Evolutionary conservation across 495 filamentous ascomycete species (phyloP), one percentile per base, ranked within the genome.

Genomic region (Penicillium bialowiezense): DNA sequence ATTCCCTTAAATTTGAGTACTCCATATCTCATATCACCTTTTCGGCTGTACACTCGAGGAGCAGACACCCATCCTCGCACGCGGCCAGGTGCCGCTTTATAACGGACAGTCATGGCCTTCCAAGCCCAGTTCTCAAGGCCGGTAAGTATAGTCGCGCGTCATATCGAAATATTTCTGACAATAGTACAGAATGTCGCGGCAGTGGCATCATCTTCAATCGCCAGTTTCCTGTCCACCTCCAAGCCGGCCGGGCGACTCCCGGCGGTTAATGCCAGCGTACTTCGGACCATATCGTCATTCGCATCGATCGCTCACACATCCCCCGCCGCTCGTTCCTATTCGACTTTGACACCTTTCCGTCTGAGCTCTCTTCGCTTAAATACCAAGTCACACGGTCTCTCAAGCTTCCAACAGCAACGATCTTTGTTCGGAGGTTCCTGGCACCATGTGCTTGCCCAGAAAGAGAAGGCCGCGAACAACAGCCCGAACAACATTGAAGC

Each of bases 401-500:
- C 62, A 1, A 62, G 51, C 29, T 12, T 62, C 6, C 63, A 72
- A 18, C 69, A 74, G 41, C 71, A 75, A 49, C 72, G 80, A 17
- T 71, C 79, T 31, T 68, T 85, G 44, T 82, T 81, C 15, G 76
- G 75, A 15, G 75, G 74, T 12, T 69, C 75, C 24, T 81, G 81
- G 38, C 78, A 78, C 40, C 81, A 77, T 31, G 62, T 83, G 10
- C 70, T 89, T 7, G 83, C 83, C 17, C 84, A 86, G 52, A 81
- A 84, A 55, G 93, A 98, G 69, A 86, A 89, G 62, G 83, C 86
- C 19, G 95, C 93, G 29, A 97, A 96, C 66, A 87, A 88, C 70
- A 91, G 95, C 56, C 88, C 93, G 3, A 82, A 76, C 54, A 96
- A 87, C 67, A 81, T 90, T 12, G 86, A 83, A 20, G 85, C 89